These are phyloP conservation scores for Bombardia bombarda DNA, from an alignment of 495 filamentous ascomycete genomes.

Conservation along the genomic window DNA sequence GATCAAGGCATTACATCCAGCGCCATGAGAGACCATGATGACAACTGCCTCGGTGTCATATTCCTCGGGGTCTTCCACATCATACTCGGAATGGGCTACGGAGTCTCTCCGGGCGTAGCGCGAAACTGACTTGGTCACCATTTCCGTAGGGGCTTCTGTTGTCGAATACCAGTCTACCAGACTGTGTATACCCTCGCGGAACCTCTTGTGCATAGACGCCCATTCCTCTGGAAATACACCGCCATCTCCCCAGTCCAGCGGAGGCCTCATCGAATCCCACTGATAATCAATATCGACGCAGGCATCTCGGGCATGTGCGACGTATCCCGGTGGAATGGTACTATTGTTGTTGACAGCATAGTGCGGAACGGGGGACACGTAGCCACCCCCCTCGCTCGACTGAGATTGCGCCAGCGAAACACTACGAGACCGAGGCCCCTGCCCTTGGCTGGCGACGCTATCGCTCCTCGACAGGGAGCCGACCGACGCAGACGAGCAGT, in stretches of 20 bases:
- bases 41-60: conserved; percentile 66
- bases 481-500: conserved; percentile 15
- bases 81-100: conserved; percentile 1
- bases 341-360: conserved; percentile 77
- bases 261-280: conserved; percentile 83
- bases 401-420: conserved; percentile 3
- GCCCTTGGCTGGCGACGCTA: conserved; percentile 10
- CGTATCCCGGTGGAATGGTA: conserved; percentile 79
- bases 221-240: conserved; percentile 90
- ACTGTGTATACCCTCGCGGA: conserved; percentile 64
- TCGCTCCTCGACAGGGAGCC: conserved; percentile 18
- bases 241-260: conserved; percentile 74
- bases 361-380: conserved; percentile 67
- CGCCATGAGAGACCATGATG: conserved; percentile 94
- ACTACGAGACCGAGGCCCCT: no score
- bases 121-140: conserved; percentile 28
- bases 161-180: conserved; percentile 74
- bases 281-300: conserved; percentile 82
- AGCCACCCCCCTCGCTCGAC: conserved; percentile 30
- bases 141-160: conserved; percentile 40
- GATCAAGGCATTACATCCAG: conserved; percentile 92
- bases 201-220: conserved; percentile 86
- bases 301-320: conserved; percentile 84
- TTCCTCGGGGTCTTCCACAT: conserved; percentile 35
- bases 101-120: conserved; percentile 14